Base-by-base conservation (phyloP, 768 basidiomycete species). In the Lentinula boryana region DNA sequence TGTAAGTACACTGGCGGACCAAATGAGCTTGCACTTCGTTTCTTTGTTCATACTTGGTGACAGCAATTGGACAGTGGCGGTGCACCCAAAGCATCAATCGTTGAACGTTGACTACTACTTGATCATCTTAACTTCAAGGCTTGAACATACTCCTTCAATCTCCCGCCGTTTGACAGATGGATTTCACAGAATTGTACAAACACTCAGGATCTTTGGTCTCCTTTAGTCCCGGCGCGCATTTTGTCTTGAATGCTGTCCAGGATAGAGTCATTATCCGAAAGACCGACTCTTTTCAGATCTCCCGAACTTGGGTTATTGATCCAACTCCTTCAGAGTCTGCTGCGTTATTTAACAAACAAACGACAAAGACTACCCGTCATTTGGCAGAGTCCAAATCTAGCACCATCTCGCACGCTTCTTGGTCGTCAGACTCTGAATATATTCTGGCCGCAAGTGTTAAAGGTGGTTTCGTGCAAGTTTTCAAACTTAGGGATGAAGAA, bases 401-500 rank as follows among this genome's bases (percentile, higher is more conserved):
- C 15, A 80, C 77, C 71, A 86, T 96, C 66, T 87, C 91, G 16
- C 87, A 89, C 65, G 76, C 89, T 3, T 85, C 81, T 5, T 98
- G 93, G 93, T 93, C 93, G 16, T 85, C 83, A 67, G 93, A 96
- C 68, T 91, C 93, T 1, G 88, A 93, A 70, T 92, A 91, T 68
- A 77, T 97, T 60, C 75, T 96, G 15, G 92, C 89, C 13, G 89
- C 87, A 21, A 92, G 85, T 65, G 81, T 85, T n/a, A 87, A 85
- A 65, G 72, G 75, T 52, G 88, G 88, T 3, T 72, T 86, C 27
- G 89, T 91, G 13, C 85, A 88, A 68, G 82, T 95, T 41, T 87
- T 87, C 72, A 91, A 89, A 62, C 76, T 96, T 65, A 79, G 85
- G 23, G 89, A 93, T 67, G 91, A 93, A 67, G 76, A 80, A 6